These are phyloP conservation scores for Phytophthora sojae DNA, from an alignment of 352 stramenopile genomes.

Conservation along the genomic window DNA sequence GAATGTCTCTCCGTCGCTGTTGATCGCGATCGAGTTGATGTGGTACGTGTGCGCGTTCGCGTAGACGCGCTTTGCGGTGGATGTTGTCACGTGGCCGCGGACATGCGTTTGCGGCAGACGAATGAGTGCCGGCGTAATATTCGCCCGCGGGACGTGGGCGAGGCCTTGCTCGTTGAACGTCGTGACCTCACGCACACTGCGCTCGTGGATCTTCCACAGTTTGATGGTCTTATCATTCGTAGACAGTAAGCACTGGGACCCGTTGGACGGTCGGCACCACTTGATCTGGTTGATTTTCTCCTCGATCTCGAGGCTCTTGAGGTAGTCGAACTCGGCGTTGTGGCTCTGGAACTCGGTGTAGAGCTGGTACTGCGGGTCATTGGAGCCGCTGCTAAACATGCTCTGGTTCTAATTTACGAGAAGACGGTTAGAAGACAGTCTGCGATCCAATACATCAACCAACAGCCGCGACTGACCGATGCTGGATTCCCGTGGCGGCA, in stretches of 20 bases:
- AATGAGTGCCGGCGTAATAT: constrained; percentile 52
- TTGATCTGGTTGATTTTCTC: constrained; percentile 98
- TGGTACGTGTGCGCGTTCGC: constrained; percentile 97
- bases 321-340: constrained; percentile 98
- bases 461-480: constrained; percentile 25
- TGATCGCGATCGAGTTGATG: constrained; percentile 96
- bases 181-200: constrained; percentile 77
- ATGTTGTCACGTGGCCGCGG: constrained; percentile 67
- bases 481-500: constrained; percentile 50
- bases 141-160: constrained; percentile 28
- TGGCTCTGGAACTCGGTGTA: constrained; percentile 97
- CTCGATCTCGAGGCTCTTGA: constrained; percentile 98
- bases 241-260: constrained; percentile 93
- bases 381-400: constrained; percentile 35
- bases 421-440: not conserved
- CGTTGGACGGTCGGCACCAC: constrained; percentile 91
- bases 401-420: constrained; percentile 34
- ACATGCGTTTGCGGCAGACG: constrained; percentile 62
- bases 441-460: not conserved
- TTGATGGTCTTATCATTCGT: constrained; percentile 99
- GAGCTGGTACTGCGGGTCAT: constrained; percentile 59
- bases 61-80: constrained; percentile 88
- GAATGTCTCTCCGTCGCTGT: constrained; percentile 96
- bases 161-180: constrained; percentile 70
- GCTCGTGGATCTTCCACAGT: constrained; percentile 94